Evolutionary conservation across 2,329 filamentous ascomycete species (phyloP), one percentile per base, ranked within the genome.

Genomic region (Chaetomium sp.): DNA sequence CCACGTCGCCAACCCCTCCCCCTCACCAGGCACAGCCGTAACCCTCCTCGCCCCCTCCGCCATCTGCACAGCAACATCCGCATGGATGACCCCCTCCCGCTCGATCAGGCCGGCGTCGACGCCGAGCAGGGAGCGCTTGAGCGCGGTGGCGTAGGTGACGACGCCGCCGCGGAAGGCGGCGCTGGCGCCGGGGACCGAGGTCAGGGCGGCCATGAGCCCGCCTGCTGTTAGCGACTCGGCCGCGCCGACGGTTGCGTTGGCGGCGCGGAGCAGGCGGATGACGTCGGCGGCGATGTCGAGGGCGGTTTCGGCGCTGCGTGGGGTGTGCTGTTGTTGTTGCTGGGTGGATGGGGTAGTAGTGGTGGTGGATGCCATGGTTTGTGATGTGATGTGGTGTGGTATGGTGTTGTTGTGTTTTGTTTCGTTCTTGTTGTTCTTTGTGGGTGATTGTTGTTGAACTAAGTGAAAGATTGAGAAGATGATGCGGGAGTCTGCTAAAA

Each of bases 151-250:
- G 56, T 76, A 76, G 1, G 75, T 73, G 49, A 77, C 74, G 16
- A 76, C 69, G 1, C 75, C 74, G 47, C 74, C 74, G 54, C 74
- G 74, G 60, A 76, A 75, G 21, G 67, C 74, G 25, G 72, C 67
- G 62, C 73, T 74, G 16, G 73, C 71, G 2, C 74, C 74, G 10
- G 70, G 68, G 4, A 75, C 71, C 0, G 73, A 73, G 0, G 74
- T 74, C 1, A 76, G 64, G 0, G 74, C 67, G 2, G 71, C 68
- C 74, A 76, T 75, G 60, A 76, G 63, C 19, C 69, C 68, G 1
- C 75, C 75, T 1, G 71, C 74, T 0, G 74, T 77, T 4, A 76
- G 68, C 0, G 75, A 76, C 54, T 77, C 75, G 10, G 74, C 75
- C 0, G 75, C 72, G 7, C 67, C 71, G 21, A 75, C 25, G 1